phyloP scores from a whole-genome alignment of 108 stramenopile species.

The Skeletonema grethae region DNA sequence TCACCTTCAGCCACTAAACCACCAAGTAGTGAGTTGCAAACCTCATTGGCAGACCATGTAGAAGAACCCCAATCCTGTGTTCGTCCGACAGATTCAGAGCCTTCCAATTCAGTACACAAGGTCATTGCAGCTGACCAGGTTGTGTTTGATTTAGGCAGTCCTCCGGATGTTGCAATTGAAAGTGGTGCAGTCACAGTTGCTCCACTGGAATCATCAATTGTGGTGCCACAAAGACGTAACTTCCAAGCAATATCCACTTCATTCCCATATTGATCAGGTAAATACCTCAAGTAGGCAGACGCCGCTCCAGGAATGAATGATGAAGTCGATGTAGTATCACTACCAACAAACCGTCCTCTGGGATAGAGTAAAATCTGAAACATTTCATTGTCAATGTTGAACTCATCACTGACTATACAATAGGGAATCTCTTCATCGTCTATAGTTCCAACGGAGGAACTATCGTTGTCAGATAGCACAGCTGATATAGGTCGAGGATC shows the following conservation, averaged over 20 bases:
- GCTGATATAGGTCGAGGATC: conserved; percentile 55
- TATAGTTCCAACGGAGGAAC: conserved; percentile 19
- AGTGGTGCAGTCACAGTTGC: conserved; percentile 5
- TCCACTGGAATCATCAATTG: not conserved
- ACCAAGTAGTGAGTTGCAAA: conserved; percentile 34
- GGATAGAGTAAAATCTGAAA: conserved; percentile 60
- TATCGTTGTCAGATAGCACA: conserved; percentile 9
- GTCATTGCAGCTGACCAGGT: conserved; percentile 64
- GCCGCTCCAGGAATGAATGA: conserved; percentile 25
- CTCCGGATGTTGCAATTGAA: conserved; percentile 47
- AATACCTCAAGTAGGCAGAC: conserved; percentile 57
- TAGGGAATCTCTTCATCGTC: conserved; percentile 40
- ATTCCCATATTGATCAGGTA: conserved; percentile 46
- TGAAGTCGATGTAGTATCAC: not conserved
- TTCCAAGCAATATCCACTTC: conserved; percentile 60
- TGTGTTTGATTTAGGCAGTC: conserved; percentile 47
- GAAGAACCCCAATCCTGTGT: conserved; percentile 55
- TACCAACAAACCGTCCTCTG: conserved; percentile 45
- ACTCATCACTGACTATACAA: conserved; percentile 44
- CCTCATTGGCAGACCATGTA: conserved; percentile 38
- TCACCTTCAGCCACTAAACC: conserved; percentile 38
- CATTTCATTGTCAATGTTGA: conserved; percentile 24
- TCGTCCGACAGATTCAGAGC: conserved; percentile 47
- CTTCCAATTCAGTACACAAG: conserved; percentile 42
- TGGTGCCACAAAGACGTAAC: conserved; percentile 32